Base-by-base conservation (phyloP, 148 eudicot species). In the Amaranthus palmeri region DNA sequence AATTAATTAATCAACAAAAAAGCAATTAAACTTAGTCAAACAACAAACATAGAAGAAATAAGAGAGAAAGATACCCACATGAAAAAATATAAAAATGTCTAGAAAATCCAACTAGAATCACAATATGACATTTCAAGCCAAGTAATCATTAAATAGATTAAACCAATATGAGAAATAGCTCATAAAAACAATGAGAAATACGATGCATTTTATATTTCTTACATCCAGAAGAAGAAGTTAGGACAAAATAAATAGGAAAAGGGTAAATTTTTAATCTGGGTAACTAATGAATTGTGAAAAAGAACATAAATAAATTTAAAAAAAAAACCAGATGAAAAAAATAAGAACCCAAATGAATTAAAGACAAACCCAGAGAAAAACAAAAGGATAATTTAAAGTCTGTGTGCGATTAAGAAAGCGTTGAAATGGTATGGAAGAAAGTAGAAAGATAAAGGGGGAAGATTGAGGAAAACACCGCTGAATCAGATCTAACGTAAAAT, bases 401-500 rank as follows among this genome's bases (percentile, higher is more conserved):
- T 42, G 66, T 62, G 8, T 18, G 62, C 47, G 66, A 66, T 42
- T 17, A 45, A 71, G 72, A 65, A 36, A 66, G 72, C 57, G 61
- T 61, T 49, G 65, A 58, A 42, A 49, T 25, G 40, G 44, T 56
- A 36, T 41, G 52, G 17, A 45, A 41, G 68, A n/a, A 44, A 53
- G 52, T 25, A 42, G 14, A 43, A 25, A 70, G 69, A 59, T 61
- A 69, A 63, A 25, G 36, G 36, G 36, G 36, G 36, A 25, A 62
- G 67, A 65, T 67, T 56, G 60, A 71, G 72, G 56, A 69, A 54
- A 62, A 72, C 15, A 61, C 75, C 78, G 65, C 74, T 65, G 11
- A 45, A 80, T 80, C 66, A 80, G 83, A 80, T 80, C 83, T 80
- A 79, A 56, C 51, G 43, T n/a, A 25, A 45, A 61, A 51, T 44